Percentiles rank a stretch among this genome's conserved stretches.
These are phyloP conservation scores for Jackrogersella minutella DNA, from an alignment of 495 filamentous ascomycete genomes.

Conservation along the genomic window DNA sequence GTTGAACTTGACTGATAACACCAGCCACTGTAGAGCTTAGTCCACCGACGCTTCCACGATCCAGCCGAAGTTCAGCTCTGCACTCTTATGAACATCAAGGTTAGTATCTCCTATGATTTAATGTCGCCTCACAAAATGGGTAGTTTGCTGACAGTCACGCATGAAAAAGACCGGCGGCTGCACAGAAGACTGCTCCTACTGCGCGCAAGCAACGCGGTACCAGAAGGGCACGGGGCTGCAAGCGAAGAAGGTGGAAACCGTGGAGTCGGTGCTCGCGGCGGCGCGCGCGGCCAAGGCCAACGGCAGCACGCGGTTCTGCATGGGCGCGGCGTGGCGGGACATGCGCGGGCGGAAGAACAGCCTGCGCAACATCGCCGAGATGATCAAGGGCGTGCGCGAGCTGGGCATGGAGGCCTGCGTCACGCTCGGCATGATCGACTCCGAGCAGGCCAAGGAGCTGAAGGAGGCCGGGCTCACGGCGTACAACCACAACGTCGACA, in stretches of 20 bases:
- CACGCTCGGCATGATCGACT: conserved; percentile 87
- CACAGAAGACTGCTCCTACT: conserved; percentile 88
- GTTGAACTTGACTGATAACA: conserved; percentile 28
- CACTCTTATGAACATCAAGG: conserved; percentile 91
- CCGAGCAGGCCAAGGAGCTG: conserved; percentile 76
- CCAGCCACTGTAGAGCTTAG: conserved; percentile 59
- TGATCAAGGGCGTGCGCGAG: conserved; percentile 78
- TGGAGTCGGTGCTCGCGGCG: conserved; percentile 78
- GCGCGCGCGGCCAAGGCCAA: conserved; percentile 79
- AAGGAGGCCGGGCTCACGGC: conserved; percentile 84
- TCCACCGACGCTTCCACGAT: conserved; percentile 84
- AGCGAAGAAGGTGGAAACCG: conserved; percentile 76
- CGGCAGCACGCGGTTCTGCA: conserved; percentile 86
- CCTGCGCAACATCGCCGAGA: conserved; percentile 78
- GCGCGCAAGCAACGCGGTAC: conserved; percentile 84
- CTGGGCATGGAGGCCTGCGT: conserved; percentile 90
- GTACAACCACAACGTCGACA: conserved; percentile 92
- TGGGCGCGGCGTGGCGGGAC: conserved; percentile 90
- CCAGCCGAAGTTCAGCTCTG: conserved; percentile 84
- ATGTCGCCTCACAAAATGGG: not conserved
- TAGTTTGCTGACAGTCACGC: not conserved
- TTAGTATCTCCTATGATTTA: not conserved
- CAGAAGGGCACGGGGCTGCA: conserved; percentile 79
- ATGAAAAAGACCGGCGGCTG: conserved; percentile 74
- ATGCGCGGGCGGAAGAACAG: conserved; percentile 86